phyloP scores from a whole-genome alignment of 75 land plant species.

The Pinus albicaulis region DNA sequence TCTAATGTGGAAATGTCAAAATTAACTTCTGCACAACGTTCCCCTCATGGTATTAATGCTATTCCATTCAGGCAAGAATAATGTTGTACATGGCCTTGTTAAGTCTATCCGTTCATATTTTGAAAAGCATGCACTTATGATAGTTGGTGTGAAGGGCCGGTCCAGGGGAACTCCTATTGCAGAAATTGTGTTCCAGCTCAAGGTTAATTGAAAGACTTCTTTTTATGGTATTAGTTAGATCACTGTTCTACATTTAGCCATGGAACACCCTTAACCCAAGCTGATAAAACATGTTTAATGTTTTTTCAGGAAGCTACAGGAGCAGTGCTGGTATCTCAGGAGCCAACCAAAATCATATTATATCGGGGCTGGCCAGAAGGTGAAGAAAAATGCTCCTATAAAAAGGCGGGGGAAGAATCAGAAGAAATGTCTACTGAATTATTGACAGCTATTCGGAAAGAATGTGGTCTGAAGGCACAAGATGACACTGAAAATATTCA shows the following conservation, averaged over 20 bases:
- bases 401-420: constrained; percentile 5
- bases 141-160: constrained; percentile 86
- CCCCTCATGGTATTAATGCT: neutral
- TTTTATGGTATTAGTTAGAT: neutral
- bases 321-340: constrained; percentile 73
- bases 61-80: constrained; percentile 63
- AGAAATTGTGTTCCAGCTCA: constrained; percentile 62
- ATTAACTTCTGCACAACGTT: neutral
- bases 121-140: constrained; percentile 74
- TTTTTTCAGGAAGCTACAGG: constrained; percentile 88
- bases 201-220: constrained; percentile 44
- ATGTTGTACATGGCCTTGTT: constrained; percentile 73
- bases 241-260: neutral
- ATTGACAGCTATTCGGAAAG: constrained; percentile 48
- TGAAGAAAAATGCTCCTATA: constrained; percentile 23
- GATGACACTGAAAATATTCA: neutral
- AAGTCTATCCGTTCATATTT: constrained; percentile 73
- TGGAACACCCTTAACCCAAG: neutral
- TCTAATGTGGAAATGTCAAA: neutral
- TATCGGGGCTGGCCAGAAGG: constrained; percentile 90
- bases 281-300: neutral
- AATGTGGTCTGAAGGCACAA: constrained; percentile 44
- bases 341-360: constrained; percentile 79
- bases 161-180: constrained; percentile 84
- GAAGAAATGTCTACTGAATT: constrained; percentile 40